Evolutionary conservation across 176 grass and related monocot genomes (phyloP).

Genomic region (Bothriochloa decipiens): DNA sequence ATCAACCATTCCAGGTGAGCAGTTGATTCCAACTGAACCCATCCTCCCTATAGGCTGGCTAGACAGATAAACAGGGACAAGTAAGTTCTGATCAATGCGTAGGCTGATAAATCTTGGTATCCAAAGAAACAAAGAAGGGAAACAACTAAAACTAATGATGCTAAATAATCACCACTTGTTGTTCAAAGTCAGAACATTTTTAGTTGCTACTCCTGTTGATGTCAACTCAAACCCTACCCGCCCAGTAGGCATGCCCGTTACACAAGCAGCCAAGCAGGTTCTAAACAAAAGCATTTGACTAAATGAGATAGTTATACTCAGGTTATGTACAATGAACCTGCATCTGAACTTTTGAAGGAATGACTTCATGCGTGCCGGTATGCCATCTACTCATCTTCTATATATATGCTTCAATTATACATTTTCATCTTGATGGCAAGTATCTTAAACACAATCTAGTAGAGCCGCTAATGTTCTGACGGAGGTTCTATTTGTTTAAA

Average conservation of each 20-base stretch:
- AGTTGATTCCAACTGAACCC: not conserved
- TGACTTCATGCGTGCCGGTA: not conserved
- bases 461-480: not conserved
- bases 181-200: not conserved
- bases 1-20: not conserved
- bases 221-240: slow-evolving; percentile 25
- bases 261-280: slow-evolving; percentile 29
- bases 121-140: not conserved
- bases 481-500: not conserved
- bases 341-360: not conserved
- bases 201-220: not conserved
- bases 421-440: not conserved
- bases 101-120: not conserved
- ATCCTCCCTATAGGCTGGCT: not conserved
- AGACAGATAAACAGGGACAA: not conserved
- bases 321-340: slow-evolving; percentile 31
- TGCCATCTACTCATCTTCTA: not conserved
- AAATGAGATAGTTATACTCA: not conserved
- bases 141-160: not conserved
- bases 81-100: not conserved
- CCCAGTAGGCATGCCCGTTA: slow-evolving; percentile 16
- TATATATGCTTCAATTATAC: not conserved
- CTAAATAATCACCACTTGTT: not conserved
- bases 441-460: slow-evolving; percentile 39
- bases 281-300: slow-evolving; percentile 26